phyloP scores from a whole-genome alignment of 2,329 filamentous ascomycete genomes.

The Talaromyces sp. region DNA sequence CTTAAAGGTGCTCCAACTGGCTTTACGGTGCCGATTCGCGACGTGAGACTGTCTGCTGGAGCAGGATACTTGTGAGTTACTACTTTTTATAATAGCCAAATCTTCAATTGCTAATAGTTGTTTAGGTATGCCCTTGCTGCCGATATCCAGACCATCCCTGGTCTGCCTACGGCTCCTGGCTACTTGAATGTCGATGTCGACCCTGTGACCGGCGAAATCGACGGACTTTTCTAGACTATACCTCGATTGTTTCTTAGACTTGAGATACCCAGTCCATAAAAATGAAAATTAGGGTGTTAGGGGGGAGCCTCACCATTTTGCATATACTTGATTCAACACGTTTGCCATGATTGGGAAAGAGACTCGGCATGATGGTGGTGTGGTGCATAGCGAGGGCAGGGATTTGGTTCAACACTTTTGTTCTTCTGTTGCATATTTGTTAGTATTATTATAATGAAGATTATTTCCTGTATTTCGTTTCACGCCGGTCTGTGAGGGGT shows the following conservation, averaged over 20 bases:
- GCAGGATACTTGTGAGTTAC: slow-evolving; percentile 77
- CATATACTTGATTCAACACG: slow-evolving; percentile 12
- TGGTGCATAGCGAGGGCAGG: neutral
- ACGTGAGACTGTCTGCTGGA: slow-evolving; percentile 89
- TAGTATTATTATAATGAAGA: neutral
- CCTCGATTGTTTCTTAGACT: neutral
- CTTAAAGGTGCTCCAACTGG: slow-evolving; percentile 93
- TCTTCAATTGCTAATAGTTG: slow-evolving; percentile 31
- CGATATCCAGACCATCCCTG: slow-evolving; percentile 97
- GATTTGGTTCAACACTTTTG: neutral
- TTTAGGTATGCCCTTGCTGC: slow-evolving; percentile 82
- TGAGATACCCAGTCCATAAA: neutral
- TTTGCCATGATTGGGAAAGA: slow-evolving; percentile 8
- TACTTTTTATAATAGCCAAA: neutral
- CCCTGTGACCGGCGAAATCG: slow-evolving; percentile 75
- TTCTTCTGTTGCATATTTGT: neutral
- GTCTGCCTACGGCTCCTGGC: slow-evolving; percentile 87
- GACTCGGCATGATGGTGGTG: neutral
- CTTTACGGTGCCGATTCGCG: slow-evolving; percentile 90
- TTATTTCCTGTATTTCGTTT: neutral
- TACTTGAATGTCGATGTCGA: slow-evolving; percentile 90
- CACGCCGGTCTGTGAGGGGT: neutral
- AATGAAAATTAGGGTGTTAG: neutral
- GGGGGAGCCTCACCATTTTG: slow-evolving; percentile 5
- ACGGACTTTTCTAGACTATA: slow-evolving; percentile 76